Base-by-base conservation (phyloP, 108 stramenopile species). In the Discostella stelligeroides region DNA sequence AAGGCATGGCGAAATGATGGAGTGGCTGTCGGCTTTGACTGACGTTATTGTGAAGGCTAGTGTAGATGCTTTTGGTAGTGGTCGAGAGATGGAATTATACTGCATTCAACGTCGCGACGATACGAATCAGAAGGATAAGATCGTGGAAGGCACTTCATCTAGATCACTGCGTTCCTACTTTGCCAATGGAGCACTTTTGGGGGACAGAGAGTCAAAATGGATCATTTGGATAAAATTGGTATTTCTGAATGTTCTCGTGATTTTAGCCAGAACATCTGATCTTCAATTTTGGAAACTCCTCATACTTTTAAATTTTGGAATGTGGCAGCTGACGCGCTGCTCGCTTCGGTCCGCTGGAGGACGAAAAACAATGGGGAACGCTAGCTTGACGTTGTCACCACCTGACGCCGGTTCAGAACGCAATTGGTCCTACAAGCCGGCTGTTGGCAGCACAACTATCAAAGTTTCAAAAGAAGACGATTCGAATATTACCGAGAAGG, bases 1-100 rank as follows among this genome's bases (percentile, higher is more conserved):
- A 56, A 78, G 77, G 5, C 89, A 88, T 40, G 49, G 59, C 4
- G 71, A 82, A 48, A 68, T 87, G 61, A 89, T 94, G 85, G 72
- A 82, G 51, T 94, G 92, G 92, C 58, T 94, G 34, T 75, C 84
- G 7, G 82, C 74, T 20, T 61, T 94, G 68, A 87, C 90, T 1
- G 90, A 94, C 80, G 80, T 87, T 10, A 75, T 94, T 53, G 88
- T 91, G 13, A 62, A 82, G 49, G 51, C 68, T 18, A 81, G 82
- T 66, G 86, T 94, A 1, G 83, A 88, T 54, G 48, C 41, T 23
- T 29, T 41, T 13, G 39, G 17, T 30, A 61, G 47, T 1, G 51
- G 27, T 24, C 34, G 48, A 24, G 39, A 66, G 24, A 60, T 68
- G 59, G 66, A 69, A 17, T 42, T 68, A 47, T 73, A 74, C 51